A percentile compares a stretch with the other conserved stretches of the same genome.
phyloP scores from a whole-genome alignment of 306 rosid genomes.

The Quercus bicolor region DNA sequence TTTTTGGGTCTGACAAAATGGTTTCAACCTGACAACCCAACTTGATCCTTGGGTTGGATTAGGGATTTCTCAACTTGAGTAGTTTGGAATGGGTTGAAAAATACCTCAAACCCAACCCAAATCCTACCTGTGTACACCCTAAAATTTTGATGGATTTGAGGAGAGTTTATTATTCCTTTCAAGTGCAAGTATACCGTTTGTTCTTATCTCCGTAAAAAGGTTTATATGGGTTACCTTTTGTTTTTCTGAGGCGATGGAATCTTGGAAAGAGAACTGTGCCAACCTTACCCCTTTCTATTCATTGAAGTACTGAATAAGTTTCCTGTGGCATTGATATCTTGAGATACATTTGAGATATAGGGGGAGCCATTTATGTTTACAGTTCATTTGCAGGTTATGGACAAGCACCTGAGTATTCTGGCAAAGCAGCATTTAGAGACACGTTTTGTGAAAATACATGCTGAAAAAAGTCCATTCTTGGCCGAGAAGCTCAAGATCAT shows the following conservation, averaged over 20 bases:
- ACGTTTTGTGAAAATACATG: conserved; percentile 73
- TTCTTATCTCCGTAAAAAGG: neutral
- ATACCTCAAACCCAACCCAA: too few species aligned
- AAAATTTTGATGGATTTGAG: neutral
- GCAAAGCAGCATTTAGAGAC: conserved; percentile 93
- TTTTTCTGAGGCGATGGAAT: neutral
- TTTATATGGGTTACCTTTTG: neutral
- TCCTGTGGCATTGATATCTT: neutral
- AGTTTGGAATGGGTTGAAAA: too few species aligned
- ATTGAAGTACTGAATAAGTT: too few species aligned
- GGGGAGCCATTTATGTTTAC: conserved; percentile 20
- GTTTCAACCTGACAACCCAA: too few species aligned
- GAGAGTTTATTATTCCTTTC: neutral
- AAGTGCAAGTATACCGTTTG: neutral
- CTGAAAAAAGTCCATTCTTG: conserved; percentile 94
- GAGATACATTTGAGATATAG: neutral
- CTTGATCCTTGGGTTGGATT: too few species aligned
- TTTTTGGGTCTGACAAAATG: too few species aligned
- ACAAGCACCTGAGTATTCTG: conserved; percentile 76
- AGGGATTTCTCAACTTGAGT: too few species aligned
- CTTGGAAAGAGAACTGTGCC: neutral
- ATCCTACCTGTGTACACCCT: neutral
- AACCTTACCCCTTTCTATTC: neutral
- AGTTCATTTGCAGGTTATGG: conserved; percentile 68
- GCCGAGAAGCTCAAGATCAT: conserved; percentile 85